Percentiles rank a stretch among this genome's conserved stretches.
These are phyloP conservation scores for Davidsoniella virescens DNA, from an alignment of 2,329 filamentous ascomycete genomes.

Conservation along the genomic window DNA sequence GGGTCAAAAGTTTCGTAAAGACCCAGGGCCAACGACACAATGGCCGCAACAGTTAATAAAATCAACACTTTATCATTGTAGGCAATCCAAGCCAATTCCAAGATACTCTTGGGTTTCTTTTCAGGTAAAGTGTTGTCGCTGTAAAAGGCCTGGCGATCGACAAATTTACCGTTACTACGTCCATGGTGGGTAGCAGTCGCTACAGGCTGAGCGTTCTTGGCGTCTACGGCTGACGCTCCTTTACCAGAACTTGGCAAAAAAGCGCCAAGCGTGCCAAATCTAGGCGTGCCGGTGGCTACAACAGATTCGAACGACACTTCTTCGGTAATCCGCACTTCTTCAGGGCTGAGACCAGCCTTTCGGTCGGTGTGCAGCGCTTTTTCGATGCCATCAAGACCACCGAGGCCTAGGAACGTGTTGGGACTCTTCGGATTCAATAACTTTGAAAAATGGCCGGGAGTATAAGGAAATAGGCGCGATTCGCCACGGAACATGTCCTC, in stretches of 20 bases:
- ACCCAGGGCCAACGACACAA: constrained; percentile 52
- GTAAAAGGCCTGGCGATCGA: constrained; percentile 43
- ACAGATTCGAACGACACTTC: constrained; percentile 51
- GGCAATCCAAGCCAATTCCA: constrained; percentile 47
- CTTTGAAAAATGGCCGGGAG: constrained; percentile 58
- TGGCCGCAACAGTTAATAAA: constrained; percentile 49
- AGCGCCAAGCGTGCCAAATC: constrained; percentile 5
- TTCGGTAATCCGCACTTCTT: constrained; percentile 50
- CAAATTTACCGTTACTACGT: constrained; percentile 17
- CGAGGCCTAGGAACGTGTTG: constrained; percentile 57
- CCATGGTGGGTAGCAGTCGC: background rate
- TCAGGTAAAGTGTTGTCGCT: constrained; percentile 43
- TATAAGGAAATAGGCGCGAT: constrained; percentile 50
- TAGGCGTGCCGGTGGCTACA: constrained; percentile 6
- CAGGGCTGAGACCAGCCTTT: constrained; percentile 48
- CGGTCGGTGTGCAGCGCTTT: constrained; percentile 54
- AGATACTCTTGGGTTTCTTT: constrained; percentile 42
- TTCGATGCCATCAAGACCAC: constrained; percentile 55
- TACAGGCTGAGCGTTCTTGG: background rate
- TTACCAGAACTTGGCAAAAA: background rate
- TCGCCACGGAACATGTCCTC: constrained; percentile 54
- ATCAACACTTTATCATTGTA: constrained; percentile 63
- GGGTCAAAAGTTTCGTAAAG: constrained; percentile 47
- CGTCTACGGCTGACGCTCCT: background rate
- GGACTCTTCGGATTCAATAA: constrained; percentile 66